Percentiles rank a stretch among this genome's conserved stretches.
Evolutionary conservation across 2,329 filamentous ascomycete species (phyloP).

Genomic region (Cercospora berteroae): DNA sequence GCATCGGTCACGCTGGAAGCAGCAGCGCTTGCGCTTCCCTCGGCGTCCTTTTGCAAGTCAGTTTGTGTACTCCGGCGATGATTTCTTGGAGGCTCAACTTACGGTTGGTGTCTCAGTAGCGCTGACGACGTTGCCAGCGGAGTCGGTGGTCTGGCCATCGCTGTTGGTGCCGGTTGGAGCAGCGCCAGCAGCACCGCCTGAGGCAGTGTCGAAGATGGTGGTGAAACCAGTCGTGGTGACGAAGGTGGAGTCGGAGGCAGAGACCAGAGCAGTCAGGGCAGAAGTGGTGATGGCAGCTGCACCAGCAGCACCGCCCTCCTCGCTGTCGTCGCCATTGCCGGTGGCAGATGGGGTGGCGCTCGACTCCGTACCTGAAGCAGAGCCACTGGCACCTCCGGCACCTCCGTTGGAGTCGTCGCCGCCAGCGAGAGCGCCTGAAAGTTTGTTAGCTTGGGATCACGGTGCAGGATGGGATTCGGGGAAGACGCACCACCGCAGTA

Average conservation of each 20-base stretch:
- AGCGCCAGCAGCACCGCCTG: constrained; percentile 7
- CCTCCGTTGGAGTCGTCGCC: constrained; percentile 18
- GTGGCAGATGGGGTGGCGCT: constrained; percentile 7
- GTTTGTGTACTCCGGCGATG: neutral
- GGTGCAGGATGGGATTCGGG: neutral
- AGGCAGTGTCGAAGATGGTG: constrained; percentile 33
- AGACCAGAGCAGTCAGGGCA: constrained; percentile 34
- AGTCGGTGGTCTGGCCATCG: constrained; percentile 10
- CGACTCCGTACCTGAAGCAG: constrained; percentile 14
- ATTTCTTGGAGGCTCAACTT: neutral
- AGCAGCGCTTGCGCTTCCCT: constrained; percentile 14
- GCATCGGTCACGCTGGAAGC: constrained; percentile 20
- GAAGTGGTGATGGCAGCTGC: constrained; percentile 32
- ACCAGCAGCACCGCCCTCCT: neutral
- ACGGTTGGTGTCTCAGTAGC: constrained; percentile 19
- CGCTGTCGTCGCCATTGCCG: neutral
- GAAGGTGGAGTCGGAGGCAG: constrained; percentile 32
- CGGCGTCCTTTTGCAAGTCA: neutral
- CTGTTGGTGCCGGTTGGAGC: constrained; percentile 15
- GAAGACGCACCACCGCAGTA: constrained; percentile 36
- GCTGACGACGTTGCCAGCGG: constrained; percentile 16
- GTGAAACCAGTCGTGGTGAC: constrained; percentile 38
- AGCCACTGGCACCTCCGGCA: constrained; percentile 12
- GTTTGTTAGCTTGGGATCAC: constrained; percentile 2
- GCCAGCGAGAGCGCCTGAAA: constrained; percentile 17